Evolutionary conservation across 331 rosid genomes (phyloP).

Genomic region (Pyracantha coccinea): DNA sequence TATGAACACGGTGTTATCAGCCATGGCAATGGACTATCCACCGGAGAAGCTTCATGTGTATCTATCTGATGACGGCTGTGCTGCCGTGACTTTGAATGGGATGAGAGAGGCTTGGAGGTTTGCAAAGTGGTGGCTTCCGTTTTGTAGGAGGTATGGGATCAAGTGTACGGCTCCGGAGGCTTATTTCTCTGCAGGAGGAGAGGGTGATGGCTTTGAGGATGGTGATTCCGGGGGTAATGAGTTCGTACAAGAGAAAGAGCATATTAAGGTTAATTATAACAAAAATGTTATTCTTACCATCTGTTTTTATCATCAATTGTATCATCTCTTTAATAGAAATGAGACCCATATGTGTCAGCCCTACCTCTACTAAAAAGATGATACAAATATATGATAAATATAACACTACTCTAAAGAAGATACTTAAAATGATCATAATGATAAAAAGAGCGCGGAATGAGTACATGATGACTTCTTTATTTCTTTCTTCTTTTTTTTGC

Average conservation of each 20-base stretch:
- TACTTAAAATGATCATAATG: too few relatives aligned
- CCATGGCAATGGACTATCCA: constrained; percentile 73
- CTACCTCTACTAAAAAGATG: fast-evolving
- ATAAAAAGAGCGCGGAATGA: too few relatives aligned
- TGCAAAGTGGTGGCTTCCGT: constrained; percentile 61
- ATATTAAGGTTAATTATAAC: constrained; percentile 24
- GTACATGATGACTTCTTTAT: too few relatives aligned
- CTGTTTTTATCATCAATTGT: too few relatives aligned
- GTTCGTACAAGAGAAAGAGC: constrained; percentile 27
- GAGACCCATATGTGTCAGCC: too few relatives aligned
- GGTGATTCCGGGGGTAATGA: neutral
- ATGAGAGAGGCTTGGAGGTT: constrained; percentile 46
- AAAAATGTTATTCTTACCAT: too few relatives aligned
- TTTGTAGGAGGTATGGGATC: constrained; percentile 36
- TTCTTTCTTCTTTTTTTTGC: too few relatives aligned
- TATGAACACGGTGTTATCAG: constrained; percentile 67
- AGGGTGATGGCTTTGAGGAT: constrained; percentile 1
- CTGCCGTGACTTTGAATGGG: constrained; percentile 32
- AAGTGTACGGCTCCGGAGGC: constrained; percentile 42
- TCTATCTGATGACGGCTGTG: constrained; percentile 67
- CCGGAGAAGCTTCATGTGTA: constrained; percentile 52
- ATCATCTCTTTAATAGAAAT: too few relatives aligned
- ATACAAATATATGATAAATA: too few relatives aligned
- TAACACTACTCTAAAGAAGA: too few relatives aligned
- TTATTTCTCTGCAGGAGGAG: constrained; percentile 36